These are phyloP conservation scores for Syncephalastrum racemosum DNA, from an alignment of 371 early-diverging fungal genomes.

Conservation along the genomic window DNA sequence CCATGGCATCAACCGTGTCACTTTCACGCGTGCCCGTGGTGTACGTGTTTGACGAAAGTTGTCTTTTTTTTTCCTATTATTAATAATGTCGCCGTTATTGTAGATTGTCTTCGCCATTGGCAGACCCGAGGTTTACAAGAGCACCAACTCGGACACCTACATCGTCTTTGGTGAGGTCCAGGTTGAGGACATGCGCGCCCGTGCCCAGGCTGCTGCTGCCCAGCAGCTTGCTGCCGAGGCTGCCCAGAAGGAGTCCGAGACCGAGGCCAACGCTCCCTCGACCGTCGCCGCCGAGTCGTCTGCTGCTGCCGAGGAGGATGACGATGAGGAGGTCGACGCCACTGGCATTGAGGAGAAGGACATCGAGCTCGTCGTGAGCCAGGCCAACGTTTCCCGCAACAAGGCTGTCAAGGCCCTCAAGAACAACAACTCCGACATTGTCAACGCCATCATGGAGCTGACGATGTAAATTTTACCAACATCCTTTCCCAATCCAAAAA, in stretches of 20 bases:
- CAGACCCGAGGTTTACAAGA: slow-evolving; percentile 94
- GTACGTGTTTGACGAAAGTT: slow-evolving; percentile 41
- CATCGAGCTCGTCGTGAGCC: slow-evolving; percentile 90
- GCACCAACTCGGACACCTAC: slow-evolving; percentile 87
- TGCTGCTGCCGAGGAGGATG: slow-evolving; percentile 59
- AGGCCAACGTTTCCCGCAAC: slow-evolving; percentile 85
- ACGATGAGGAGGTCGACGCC: slow-evolving; percentile 63
- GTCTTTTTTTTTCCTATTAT: slow-evolving; percentile 6
- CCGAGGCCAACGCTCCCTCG: slow-evolving; percentile 34
- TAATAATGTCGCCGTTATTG: slow-evolving; percentile 4
- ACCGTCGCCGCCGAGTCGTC: slow-evolving; percentile 35
- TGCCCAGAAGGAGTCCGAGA: slow-evolving; percentile 50
- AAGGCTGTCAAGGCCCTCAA: slow-evolving; percentile 93
- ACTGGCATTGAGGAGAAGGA: slow-evolving; percentile 87
- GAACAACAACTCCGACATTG: slow-evolving; percentile 88
- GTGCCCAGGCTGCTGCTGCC: slow-evolving; percentile 72
- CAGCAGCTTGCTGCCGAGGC: slow-evolving; percentile 60
- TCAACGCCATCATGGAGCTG: slow-evolving; percentile 92
- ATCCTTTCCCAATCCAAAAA: too few relatives aligned
- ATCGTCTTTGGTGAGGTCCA: slow-evolving; percentile 96
- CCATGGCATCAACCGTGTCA: slow-evolving; percentile 87
- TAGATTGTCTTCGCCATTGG: slow-evolving; percentile 85
- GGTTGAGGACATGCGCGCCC: slow-evolving; percentile 81
- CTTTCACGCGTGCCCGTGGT: slow-evolving; percentile 83
- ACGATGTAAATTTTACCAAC: too few relatives aligned